Conservation (phyloP, 2,329 filamentous ascomycete species). For the Tolypocladium endophyticum region DNA sequence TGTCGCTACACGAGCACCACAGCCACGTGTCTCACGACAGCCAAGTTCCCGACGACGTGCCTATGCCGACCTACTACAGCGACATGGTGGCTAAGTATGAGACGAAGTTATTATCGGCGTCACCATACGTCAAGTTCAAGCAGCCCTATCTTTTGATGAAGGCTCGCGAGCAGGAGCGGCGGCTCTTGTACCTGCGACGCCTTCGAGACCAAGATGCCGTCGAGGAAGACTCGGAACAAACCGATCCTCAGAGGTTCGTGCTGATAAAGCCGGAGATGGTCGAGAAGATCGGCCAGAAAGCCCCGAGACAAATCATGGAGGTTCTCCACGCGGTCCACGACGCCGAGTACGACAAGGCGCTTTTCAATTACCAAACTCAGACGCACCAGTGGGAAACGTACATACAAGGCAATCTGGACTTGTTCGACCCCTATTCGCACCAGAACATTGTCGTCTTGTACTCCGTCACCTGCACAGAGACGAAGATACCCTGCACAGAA, state of each 20-base stretch:
- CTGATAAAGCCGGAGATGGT: conserved; percentile 95
- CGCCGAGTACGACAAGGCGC: conserved; percentile 89
- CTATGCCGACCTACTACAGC: conserved; percentile 86
- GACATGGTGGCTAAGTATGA: conserved; percentile 90
- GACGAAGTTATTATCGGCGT: conserved; percentile 87
- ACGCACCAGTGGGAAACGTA: conserved; percentile 96
- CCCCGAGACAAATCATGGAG: conserved; percentile 80
- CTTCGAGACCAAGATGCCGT: conserved; percentile 66
- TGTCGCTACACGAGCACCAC: conserved; percentile 32
- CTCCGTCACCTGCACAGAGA: conserved; percentile 86
- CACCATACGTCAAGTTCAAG: conserved; percentile 90
- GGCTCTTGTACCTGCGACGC: conserved; percentile 69
- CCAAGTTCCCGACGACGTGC: conserved; percentile 64
- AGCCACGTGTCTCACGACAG: conserved; percentile 34
- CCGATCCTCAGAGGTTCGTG: conserved; percentile 64
- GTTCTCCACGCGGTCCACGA: conserved; percentile 92
- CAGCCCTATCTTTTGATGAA: conserved; percentile 90
- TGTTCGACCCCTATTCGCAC: conserved; percentile 92
- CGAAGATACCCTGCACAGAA: conserved; percentile 85
- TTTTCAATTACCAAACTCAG: conserved; percentile 89
- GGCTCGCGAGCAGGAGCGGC: conserved; percentile 80
- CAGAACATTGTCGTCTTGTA: conserved; percentile 94
- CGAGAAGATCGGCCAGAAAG: conserved; percentile 67
- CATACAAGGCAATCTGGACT: conserved; percentile 73
- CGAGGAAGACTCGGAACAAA: conserved; percentile 52